Evolutionary conservation across 2,329 filamentous ascomycete species (phyloP), one percentile per base, ranked within the genome.

Genomic region (Phialophora expanda): DNA sequence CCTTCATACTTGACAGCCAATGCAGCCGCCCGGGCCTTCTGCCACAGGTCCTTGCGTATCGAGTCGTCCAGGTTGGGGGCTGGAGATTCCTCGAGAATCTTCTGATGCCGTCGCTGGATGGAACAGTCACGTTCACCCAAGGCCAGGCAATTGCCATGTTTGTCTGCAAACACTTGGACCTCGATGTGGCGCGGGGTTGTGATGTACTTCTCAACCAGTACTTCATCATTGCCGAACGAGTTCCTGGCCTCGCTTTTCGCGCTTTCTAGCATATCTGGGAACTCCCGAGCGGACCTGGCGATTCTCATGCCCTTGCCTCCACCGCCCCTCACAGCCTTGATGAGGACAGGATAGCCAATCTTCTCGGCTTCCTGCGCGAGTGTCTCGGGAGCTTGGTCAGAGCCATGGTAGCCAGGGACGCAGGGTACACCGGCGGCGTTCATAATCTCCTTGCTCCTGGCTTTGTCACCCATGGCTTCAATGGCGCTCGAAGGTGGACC

Each of bases 381-480:
- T 66, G 84, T 82, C 8, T 79, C 76, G 0, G 85, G 81, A 56
- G 90, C 87, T 80, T 99, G 95, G 60, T 97, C 91, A 0, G 84
- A 74, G 20, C 95, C 95, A 76, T 98, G 95, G 74, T 99, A 99
- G 0, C 95, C 95, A 0, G 95, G 95, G 56, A 99, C 95, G 74
- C 95, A 98, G 4, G 93, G 93, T 3, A 99, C 95, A 8, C 93
- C 92, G n/a, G 95, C 94, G 4, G 88, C 87, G 38, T 87, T 92
- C 95, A 99, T 98, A 75, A 99, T 97, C 76, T 97, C 91, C 78
- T 99, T 99, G 60, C 91, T 95, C 66, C 90, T 85, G 62, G 90
- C 93, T 81, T 97, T 97, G 80, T 96, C 92, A 57, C 93, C 93
- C 93, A 97, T 97, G 66, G 86, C 85, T 72, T 89, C 86, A 63